A percentile compares a stretch with the other conserved stretches of the same genome.
These are phyloP conservation scores for Blumeriella jaapii DNA, from an alignment of 2,329 filamentous ascomycete genomes.

Conservation along the genomic window DNA sequence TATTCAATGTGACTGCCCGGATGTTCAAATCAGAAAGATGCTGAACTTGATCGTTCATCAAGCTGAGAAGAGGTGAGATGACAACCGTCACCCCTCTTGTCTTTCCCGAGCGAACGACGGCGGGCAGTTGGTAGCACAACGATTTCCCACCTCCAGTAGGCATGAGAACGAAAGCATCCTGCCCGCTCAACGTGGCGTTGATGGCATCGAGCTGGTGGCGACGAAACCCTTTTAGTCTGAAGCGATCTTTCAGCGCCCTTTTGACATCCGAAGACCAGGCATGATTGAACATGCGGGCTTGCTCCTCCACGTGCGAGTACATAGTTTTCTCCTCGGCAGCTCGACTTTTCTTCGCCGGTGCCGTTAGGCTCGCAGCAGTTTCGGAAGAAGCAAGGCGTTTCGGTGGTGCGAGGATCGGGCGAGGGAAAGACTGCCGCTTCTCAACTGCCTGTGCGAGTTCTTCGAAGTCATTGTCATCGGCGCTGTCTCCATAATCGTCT, in stretches of 20 bases:
- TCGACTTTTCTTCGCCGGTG: constrained; percentile 9
- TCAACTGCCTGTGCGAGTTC: constrained; percentile 33
- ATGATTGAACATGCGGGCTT: constrained; percentile 47
- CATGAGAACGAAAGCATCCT: constrained; percentile 94
- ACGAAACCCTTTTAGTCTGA: constrained; percentile 77
- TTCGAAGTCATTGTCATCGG: constrained; percentile 25
- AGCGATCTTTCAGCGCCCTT: constrained; percentile 67
- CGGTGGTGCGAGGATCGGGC: constrained; percentile 1
- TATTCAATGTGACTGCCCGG: constrained; percentile 70
- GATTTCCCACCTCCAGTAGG: constrained; percentile 96
- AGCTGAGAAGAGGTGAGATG: constrained; percentile 83
- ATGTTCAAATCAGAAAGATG: constrained; percentile 68
- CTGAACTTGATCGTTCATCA: constrained; percentile 95
- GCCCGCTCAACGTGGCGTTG: constrained; percentile 77
- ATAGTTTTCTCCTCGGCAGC: constrained; percentile 16
- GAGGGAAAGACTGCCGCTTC: constrained; percentile 23
- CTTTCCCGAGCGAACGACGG: constrained; percentile 67
- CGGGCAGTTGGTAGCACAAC: constrained; percentile 89
- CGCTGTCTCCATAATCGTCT: constrained; percentile 14
- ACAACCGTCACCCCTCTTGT: constrained; percentile 85
- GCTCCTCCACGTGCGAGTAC: constrained; percentile 26
- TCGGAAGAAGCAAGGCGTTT: constrained; percentile 9
- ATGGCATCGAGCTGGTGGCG: constrained; percentile 91
- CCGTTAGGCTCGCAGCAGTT: constrained; percentile 1
- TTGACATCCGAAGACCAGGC: constrained; percentile 83